Evolutionary conservation across 805 yeast species (phyloP), one percentile per base, ranked within the genome.

Genomic region (Metschnikowia dekortorum): DNA sequence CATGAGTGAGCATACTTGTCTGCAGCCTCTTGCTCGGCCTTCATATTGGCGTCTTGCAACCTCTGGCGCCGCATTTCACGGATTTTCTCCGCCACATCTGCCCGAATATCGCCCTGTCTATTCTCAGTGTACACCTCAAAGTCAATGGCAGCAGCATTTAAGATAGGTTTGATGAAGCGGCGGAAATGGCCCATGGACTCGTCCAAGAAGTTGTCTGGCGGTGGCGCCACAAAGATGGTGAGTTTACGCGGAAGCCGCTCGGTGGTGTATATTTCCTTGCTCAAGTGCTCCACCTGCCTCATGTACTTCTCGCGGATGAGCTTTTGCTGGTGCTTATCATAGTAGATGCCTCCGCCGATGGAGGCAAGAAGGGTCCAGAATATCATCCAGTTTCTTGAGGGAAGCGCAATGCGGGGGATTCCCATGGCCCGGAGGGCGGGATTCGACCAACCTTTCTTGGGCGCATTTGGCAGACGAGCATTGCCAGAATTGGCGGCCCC

Each of bases 301-400:
- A 85, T 82, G 79, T 87, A 89, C 53, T 78, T 73, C 39, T 76
- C 69, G 38, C 97, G 71, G 28, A 86, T 76, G 54, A 79, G 76
- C 42, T 76, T 78, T 57, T 90, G 94, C 65, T 89, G 78, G 52
- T 79, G 74, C 56, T 85, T 84, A 67, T 94, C 99, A 68, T 89
- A 90, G 13, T 78, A 78, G 31, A 83, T 76, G 10, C 92, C 89
- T n/a, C 96, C 92, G 2, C 87, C 75, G 35, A 86, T 69, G 1
- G 77, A 69, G 1, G 84, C 82, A 1, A 87, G 64, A 7, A 87
- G 81, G 0, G 84, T 63, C 87, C 96, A 86, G 68, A 94, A 94
- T 35, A 90, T 87, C 73, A 81, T 68, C 99, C 98, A 92, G 70
- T 92, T 94, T 54, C 97, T 76, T 0, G 96, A 85, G 0, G 99